Evolutionary conservation across 1,139 yeast species (phyloP).

Genomic region (Yamadazyma sp.): DNA sequence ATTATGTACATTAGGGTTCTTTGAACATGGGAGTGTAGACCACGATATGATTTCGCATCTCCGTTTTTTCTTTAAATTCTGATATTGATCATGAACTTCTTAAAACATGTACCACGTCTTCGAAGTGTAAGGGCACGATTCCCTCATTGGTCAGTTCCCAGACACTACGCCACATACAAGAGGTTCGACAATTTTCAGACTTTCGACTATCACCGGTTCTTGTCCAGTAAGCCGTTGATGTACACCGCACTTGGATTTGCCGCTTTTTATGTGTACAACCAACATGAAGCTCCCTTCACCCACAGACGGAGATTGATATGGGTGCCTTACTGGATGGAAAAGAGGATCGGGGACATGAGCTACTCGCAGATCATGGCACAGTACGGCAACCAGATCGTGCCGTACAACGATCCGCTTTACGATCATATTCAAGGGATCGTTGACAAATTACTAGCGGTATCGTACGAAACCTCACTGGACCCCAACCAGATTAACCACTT

Average conservation of each 20-base stretch:
- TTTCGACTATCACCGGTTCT: slow-evolving; percentile 12
- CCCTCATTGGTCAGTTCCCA: not conserved
- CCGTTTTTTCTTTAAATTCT: not conserved
- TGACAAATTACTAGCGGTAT: slow-evolving; percentile 61
- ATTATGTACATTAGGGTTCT: not conserved
- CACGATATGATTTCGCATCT: not conserved
- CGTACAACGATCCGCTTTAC: slow-evolving; percentile 57
- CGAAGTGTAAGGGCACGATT: not conserved
- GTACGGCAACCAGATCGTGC: slow-evolving; percentile 46
- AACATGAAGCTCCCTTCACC: slow-evolving; percentile 83
- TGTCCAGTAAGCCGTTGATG: slow-evolving; percentile 20
- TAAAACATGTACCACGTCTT: not conserved
- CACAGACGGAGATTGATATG: slow-evolving; percentile 72
- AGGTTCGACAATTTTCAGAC: slow-evolving; percentile 19
- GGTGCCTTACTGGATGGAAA: slow-evolving; percentile 68
- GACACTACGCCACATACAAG: slow-evolving; percentile 17
- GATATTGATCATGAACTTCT: not conserved
- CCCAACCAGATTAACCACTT: slow-evolving; percentile 31
- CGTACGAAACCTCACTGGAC: slow-evolving; percentile 32
- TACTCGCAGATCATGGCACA: slow-evolving; percentile 61
- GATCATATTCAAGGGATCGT: slow-evolving; percentile 58
- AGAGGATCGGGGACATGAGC: slow-evolving; percentile 63
- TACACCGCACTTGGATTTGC: slow-evolving; percentile 22
- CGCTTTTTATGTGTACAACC: slow-evolving; percentile 59
- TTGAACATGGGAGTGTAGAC: not conserved